phyloP scores from a whole-genome alignment of 495 filamentous ascomycete species.

The Chaetomidium leptoderma region DNA sequence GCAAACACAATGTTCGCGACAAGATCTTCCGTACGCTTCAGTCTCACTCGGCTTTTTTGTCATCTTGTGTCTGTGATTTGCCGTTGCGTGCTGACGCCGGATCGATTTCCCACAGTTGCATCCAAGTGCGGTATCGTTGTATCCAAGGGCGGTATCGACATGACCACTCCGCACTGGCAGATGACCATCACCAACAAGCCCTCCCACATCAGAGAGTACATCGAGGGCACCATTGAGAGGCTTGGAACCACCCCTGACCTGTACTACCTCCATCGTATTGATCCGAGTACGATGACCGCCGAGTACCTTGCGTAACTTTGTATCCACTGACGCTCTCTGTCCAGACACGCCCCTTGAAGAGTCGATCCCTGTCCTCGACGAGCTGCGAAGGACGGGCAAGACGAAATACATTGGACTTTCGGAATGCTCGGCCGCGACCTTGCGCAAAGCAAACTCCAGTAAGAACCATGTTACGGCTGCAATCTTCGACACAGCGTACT shows the following conservation, averaged over 20 bases:
- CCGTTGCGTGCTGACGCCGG: not conserved
- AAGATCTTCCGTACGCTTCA: not conserved
- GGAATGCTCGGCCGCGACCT: constrained; percentile 38
- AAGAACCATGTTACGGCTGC: not conserved
- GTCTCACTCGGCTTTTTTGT: not conserved
- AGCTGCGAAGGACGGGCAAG: constrained; percentile 44
- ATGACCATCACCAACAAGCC: not conserved
- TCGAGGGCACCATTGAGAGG: not conserved
- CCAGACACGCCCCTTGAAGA: constrained; percentile 44
- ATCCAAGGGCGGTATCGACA: not conserved
- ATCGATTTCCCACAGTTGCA: not conserved
- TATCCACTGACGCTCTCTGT: not conserved
- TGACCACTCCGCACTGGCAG: not conserved
- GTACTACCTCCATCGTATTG: constrained; percentile 20
- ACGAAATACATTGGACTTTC: constrained; percentile 48
- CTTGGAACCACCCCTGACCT: constrained; percentile 35
- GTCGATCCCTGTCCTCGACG: constrained; percentile 45
- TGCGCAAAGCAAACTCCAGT: constrained; percentile 47
- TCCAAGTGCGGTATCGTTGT: not conserved
- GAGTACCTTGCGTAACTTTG: not conserved
- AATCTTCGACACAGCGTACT: not conserved
- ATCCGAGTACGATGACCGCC: constrained; percentile 3
- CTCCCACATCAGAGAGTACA: constrained; percentile 1
- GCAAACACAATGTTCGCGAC: constrained; percentile 2
- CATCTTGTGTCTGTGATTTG: not conserved